These are phyloP conservation scores for Phytopythium ostracodes DNA, from an alignment of 352 stramenopile species.

Conservation along the genomic window DNA sequence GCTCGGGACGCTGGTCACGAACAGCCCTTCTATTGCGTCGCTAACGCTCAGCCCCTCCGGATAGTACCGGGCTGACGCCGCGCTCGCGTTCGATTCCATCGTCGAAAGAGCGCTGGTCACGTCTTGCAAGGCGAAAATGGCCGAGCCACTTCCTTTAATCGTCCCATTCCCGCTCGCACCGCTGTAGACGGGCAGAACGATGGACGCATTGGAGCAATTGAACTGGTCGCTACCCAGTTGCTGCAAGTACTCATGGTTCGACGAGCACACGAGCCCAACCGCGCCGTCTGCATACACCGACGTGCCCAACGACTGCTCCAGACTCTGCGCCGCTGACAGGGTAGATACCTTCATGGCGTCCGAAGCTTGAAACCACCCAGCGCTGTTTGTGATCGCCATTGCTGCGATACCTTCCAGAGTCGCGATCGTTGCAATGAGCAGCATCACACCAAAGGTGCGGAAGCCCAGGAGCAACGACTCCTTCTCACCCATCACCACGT, in stretches of 20 bases:
- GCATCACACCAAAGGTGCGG: slow-evolving; percentile 24
- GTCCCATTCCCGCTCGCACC: slow-evolving; percentile 20
- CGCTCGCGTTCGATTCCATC: neutral
- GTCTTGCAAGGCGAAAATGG: slow-evolving; percentile 29
- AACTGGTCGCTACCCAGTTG: slow-evolving; percentile 21
- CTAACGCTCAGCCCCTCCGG: slow-evolving; percentile 8
- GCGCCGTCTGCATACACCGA: slow-evolving; percentile 16
- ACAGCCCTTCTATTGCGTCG: slow-evolving; percentile 2
- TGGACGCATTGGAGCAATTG: slow-evolving; percentile 39
- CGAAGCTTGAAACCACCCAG: slow-evolving; percentile 20
- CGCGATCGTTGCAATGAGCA: slow-evolving; percentile 27
- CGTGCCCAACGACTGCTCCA: neutral
- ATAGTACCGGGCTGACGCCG: slow-evolving; percentile 18
- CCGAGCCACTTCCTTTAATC: slow-evolving; percentile 14
- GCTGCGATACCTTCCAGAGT: slow-evolving; percentile 32
- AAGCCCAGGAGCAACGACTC: slow-evolving; percentile 27
- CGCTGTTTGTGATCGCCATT: slow-evolving; percentile 21
- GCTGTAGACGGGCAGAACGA: slow-evolving; percentile 31
- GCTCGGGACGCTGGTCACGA: slow-evolving; percentile 13
- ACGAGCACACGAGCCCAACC: slow-evolving; percentile 33
- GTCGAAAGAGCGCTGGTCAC: slow-evolving; percentile 18
- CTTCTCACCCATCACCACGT: slow-evolving; percentile 43
- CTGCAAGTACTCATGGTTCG: slow-evolving; percentile 33
- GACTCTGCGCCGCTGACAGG: neutral
- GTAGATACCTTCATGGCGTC: neutral